Percentiles rank a stretch among this genome's conserved stretches.
These are phyloP conservation scores for Ulmus americana DNA, from an alignment of 331 rosid species.

Conservation along the genomic window DNA sequence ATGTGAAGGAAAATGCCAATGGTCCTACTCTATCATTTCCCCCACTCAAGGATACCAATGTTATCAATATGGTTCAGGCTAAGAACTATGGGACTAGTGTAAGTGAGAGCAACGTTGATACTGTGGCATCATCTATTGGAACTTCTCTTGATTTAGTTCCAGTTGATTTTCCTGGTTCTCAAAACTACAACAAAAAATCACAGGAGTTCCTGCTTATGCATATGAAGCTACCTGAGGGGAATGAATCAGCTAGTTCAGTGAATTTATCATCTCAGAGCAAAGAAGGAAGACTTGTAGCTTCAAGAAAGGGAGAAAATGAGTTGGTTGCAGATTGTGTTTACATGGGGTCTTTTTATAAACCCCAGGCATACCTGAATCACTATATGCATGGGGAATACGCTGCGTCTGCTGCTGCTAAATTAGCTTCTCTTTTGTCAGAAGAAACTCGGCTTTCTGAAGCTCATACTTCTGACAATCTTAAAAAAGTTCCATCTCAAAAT, in stretches of 20 bases:
- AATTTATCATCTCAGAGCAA: slow-evolving; percentile 37
- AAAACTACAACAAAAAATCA: slow-evolving; percentile 16
- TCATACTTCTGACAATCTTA: slow-evolving; percentile 48
- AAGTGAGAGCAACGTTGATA: slow-evolving; percentile 23
- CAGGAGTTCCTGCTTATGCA: slow-evolving; percentile 24
- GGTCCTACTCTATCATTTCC: slow-evolving; percentile 22
- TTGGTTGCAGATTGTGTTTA: slow-evolving; percentile 31
- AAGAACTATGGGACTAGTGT: slow-evolving; percentile 19
- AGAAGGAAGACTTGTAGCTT: slow-evolving; percentile 36
- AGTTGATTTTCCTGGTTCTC: slow-evolving; percentile 28
- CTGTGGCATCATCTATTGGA: slow-evolving; percentile 28
- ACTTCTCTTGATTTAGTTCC: slow-evolving; percentile 24
- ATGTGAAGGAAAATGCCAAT: slow-evolving; percentile 26
- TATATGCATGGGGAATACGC: slow-evolving; percentile 88
- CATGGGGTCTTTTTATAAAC: slow-evolving; percentile 60
- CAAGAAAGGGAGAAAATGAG: slow-evolving; percentile 34
- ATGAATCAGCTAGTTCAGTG: slow-evolving; percentile 35
- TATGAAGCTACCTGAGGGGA: slow-evolving; percentile 32
- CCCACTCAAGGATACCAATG: slow-evolving; percentile 26
- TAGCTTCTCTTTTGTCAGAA: slow-evolving; percentile 63
- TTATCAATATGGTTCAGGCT: slow-evolving; percentile 26
- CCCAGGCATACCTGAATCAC: slow-evolving; percentile 66
- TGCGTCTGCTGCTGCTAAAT: slow-evolving; percentile 87
- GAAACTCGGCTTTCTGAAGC: slow-evolving; percentile 55
- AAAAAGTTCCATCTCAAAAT: slow-evolving; percentile 48